Evolutionary conservation across 1,284 basidiomycete genomes (phyloP).

Genomic region (Boletellus deceptivus): DNA sequence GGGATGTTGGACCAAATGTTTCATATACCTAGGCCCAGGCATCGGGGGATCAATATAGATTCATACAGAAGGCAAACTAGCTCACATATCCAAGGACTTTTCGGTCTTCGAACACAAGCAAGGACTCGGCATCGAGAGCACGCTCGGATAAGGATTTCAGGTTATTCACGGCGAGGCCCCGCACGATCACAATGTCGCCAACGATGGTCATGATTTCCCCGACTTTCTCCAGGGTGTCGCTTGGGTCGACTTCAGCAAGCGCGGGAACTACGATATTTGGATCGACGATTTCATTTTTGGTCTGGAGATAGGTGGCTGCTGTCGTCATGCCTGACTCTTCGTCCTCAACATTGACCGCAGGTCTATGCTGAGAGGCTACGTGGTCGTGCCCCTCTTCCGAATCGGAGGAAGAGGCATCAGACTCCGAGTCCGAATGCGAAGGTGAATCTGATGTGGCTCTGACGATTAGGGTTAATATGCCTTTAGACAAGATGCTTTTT

Average conservation of each 20-base stretch:
- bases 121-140: constrained; percentile 80
- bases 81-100: constrained; percentile 81
- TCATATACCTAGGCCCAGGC: constrained; percentile 65
- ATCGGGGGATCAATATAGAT: constrained; percentile 2
- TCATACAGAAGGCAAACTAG: constrained; percentile 16
- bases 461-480: constrained; percentile 22
- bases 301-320: constrained; percentile 48
- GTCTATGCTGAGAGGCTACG: constrained; percentile 9
- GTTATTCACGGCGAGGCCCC: constrained; percentile 49
- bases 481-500: constrained; percentile 4
- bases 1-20: constrained; percentile 85
- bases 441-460: constrained; percentile 36
- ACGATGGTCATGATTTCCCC: constrained; percentile 75
- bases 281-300: constrained; percentile 64
- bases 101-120: constrained; percentile 82
- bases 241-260: constrained; percentile 51
- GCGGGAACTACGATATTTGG: constrained; percentile 52
- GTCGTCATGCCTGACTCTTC: constrained; percentile 47
- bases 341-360: constrained; percentile 38
- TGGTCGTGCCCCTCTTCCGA: constrained; percentile 28
- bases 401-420: constrained; percentile 33
- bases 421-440: constrained; percentile 45
- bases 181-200: constrained; percentile 67
- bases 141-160: constrained; percentile 48
- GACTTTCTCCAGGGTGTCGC: constrained; percentile 65